phyloP scores from a whole-genome alignment of 352 stramenopile genomes.

The Globisporangium heterothallicum region DNA sequence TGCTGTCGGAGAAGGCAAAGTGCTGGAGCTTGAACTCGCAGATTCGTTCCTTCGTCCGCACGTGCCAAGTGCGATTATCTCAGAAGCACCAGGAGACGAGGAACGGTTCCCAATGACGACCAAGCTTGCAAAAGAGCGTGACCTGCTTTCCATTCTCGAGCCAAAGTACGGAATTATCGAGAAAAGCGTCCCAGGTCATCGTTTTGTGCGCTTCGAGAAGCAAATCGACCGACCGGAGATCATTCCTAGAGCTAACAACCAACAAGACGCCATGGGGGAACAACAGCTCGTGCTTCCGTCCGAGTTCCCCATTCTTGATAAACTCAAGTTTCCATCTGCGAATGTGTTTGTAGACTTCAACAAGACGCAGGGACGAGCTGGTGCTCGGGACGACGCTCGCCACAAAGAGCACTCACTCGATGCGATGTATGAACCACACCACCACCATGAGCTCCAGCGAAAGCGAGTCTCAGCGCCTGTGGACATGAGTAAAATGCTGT shows the following conservation, averaged over 20 bases:
- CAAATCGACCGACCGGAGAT: conserved; percentile 7
- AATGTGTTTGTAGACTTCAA: neutral
- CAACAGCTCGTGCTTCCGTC: conserved; percentile 4
- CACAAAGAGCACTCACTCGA: neutral
- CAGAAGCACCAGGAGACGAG: neutral
- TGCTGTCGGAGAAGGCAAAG: neutral
- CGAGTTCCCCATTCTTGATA: conserved; percentile 2
- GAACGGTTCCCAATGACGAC: conserved; percentile 10
- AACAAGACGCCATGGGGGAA: neutral
- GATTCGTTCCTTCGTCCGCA: neutral
- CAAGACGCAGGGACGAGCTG: conserved; percentile 4
- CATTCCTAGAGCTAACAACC: neutral
- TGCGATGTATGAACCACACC: neutral
- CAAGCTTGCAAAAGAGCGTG: neutral
- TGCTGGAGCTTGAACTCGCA: neutral
- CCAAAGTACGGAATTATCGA: conserved; percentile 11
- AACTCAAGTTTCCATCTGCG: neutral
- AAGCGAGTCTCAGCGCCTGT: neutral
- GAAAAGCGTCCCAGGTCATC: conserved; percentile 6
- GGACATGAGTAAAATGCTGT: conserved; percentile 4
- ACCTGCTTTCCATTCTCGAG: neutral
- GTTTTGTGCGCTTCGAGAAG: conserved; percentile 11
- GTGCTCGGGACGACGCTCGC: neutral
- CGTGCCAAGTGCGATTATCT: neutral
- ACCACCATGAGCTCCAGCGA: neutral